Evolutionary conservation across 768 basidiomycete species (phyloP), one percentile per base, ranked within the genome.

Genomic region (Candolleomyces efflorescens): DNA sequence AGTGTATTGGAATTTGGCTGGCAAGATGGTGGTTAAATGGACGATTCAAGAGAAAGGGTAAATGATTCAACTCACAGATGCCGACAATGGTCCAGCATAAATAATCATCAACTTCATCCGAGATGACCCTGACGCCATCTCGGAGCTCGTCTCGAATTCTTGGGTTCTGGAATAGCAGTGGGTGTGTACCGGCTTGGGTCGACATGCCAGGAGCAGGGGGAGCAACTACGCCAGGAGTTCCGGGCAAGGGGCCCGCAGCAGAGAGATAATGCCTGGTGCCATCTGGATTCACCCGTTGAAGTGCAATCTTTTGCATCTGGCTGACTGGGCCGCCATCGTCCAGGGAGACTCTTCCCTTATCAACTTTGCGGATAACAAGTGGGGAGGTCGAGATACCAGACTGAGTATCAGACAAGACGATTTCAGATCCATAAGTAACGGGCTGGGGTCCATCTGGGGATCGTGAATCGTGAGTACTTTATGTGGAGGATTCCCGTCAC

Each of bases 51-150:
- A 48, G 24, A 50, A 45, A 59, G 49, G 58, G 20, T 43, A 18
- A 53, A 52, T 9, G 20, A 36, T 20, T 65, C 60, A n/a, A 76
- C 89, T 71, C 73, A 94, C 94, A 92, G 53, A 96, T 94, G 39
- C 94, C 92, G 62, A 94, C 92, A 64, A 97, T 94, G 12, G 92
- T 93, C 94, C 94, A 97, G 66, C 91, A 93, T 57, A 95, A 75
- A 76, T 93, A 95, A 68, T 97, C 94, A 68, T 97, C 94, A 5
- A 97, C 91, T 71, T 93, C 90, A 64, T 96, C 94, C 22, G 84
- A 87, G 55, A 92, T 83, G 32, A 85, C 73, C 54, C 82, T 83
- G 49, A 84, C 78, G 15, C 89, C 91, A 62, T 92, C 89, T 68
- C 89, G 89, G 58, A 87, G 73, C 67, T 93, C 92, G 59, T 92